Evolutionary conservation across 2,329 filamentous ascomycete genomes (phyloP).

Genomic region (Falciphora oryzae): DNA sequence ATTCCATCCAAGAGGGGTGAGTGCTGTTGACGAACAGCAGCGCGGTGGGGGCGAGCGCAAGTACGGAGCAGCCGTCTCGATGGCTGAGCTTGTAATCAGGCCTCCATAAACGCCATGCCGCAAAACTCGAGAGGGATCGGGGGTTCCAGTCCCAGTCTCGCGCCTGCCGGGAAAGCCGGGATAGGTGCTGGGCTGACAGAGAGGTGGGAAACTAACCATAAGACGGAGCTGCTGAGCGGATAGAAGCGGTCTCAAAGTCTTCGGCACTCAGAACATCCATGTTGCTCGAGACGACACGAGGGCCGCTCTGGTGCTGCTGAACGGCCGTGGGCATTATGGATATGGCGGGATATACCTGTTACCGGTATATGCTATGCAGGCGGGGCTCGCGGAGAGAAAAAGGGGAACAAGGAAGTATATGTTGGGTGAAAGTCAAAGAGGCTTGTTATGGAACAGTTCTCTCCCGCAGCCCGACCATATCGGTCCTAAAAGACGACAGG

Average conservation of each 20-base stretch:
- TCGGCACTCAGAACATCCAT: constrained; percentile 32
- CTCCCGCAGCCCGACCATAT: too few relatives aligned
- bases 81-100: too few relatives aligned
- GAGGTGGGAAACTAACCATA: constrained; percentile 44
- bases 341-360: neutral
- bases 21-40: too few relatives aligned
- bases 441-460: too few relatives aligned
- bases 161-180: neutral
- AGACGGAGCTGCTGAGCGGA: constrained; percentile 62
- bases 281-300: constrained; percentile 2
- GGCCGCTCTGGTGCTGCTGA: neutral
- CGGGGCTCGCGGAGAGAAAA: neutral
- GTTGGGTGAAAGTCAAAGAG: neutral
- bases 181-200: neutral
- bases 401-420: neutral
- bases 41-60: too few relatives aligned
- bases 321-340: constrained; percentile 1
- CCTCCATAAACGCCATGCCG: too few relatives aligned
- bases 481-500: too few relatives aligned
- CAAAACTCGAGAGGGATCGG: too few relatives aligned
- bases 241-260: constrained; percentile 62
- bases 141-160: too few relatives aligned
- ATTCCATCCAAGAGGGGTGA: too few relatives aligned
- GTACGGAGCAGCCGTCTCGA: too few relatives aligned
- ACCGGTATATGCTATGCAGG: neutral